These are phyloP conservation scores for Starmera quercuum DNA, from an alignment of 805 yeast species.

Conservation along the genomic window DNA sequence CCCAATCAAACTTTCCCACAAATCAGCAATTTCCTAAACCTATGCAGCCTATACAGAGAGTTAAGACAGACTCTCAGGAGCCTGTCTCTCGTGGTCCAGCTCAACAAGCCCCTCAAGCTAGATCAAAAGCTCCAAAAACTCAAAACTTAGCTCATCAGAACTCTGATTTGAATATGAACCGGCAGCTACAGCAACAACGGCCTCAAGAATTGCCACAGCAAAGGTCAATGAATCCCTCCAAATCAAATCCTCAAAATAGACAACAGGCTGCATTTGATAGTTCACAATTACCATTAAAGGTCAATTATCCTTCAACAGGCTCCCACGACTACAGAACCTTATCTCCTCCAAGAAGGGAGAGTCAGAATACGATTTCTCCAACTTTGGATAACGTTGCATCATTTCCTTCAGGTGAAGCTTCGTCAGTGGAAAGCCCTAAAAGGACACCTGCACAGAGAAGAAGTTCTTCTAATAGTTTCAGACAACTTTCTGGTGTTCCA, in stretches of 20 bases:
- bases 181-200: neutral
- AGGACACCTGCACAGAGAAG: neutral
- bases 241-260: neutral
- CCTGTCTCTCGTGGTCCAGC: neutral
- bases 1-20: neutral
- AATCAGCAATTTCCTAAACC: conserved; percentile 1
- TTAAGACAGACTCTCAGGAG: neutral
- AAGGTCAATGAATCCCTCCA: neutral
- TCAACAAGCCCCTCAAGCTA: neutral
- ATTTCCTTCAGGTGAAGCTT: neutral
- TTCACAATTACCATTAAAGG: neutral
- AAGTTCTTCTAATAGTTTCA: neutral
- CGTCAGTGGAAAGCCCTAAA: neutral
- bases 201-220: neutral
- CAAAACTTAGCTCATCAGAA: neutral
- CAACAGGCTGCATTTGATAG: neutral
- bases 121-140: neutral
- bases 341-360: conserved; percentile 1
- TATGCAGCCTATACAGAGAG: conserved; percentile 1
- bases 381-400: neutral
- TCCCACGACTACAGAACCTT: conserved; percentile 5
- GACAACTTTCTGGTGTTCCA: neutral
- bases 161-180: neutral
- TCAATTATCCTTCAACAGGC: neutral
- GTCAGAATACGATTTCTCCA: neutral